phyloP scores from a whole-genome alignment of 164 flowering plant species.

The Macadamia integrifolia region DNA sequence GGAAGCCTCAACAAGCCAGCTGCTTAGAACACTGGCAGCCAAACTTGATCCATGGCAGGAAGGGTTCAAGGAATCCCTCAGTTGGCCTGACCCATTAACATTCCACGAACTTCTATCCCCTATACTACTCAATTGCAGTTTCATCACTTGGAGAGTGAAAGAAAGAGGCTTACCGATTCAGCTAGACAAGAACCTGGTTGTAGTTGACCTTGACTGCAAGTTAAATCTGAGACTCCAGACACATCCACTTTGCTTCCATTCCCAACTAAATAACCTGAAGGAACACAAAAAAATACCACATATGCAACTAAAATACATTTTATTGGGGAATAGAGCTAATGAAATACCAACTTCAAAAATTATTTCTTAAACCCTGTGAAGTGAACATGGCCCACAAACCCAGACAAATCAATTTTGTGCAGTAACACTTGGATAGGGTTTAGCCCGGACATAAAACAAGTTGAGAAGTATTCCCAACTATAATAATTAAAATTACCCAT shows the following conservation, averaged over 20 bases:
- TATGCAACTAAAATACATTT: conserved; percentile 8
- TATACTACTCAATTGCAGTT: too few species aligned
- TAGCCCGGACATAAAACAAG: neutral
- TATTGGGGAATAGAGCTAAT: neutral
- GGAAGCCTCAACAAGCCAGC: too few species aligned
- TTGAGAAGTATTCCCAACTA: neutral
- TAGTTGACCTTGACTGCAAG: conserved; percentile 22
- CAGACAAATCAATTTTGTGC: conserved; percentile 6
- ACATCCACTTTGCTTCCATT: conserved; percentile 31
- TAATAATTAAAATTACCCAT: neutral
- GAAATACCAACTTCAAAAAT: neutral
- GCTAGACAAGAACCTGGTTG: conserved; percentile 21
- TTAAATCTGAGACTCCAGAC: conserved; percentile 36
- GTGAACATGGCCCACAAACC: conserved; percentile 12
- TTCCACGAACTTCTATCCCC: too few species aligned
- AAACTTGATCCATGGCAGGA: too few species aligned
- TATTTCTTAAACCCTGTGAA: conserved; percentile 5
- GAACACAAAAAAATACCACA: conserved; percentile 16
- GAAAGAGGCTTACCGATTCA: conserved; percentile 27
- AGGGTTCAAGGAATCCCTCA: too few species aligned
- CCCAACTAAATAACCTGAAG: conserved; percentile 30
- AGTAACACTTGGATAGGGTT: neutral
- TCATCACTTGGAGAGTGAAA: too few species aligned
- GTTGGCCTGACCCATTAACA: too few species aligned
- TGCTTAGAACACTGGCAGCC: too few species aligned